phyloP scores from a whole-genome alignment of 225 moss, liverwort and hornwort genomes.

The Polytrichum formosum region DNA sequence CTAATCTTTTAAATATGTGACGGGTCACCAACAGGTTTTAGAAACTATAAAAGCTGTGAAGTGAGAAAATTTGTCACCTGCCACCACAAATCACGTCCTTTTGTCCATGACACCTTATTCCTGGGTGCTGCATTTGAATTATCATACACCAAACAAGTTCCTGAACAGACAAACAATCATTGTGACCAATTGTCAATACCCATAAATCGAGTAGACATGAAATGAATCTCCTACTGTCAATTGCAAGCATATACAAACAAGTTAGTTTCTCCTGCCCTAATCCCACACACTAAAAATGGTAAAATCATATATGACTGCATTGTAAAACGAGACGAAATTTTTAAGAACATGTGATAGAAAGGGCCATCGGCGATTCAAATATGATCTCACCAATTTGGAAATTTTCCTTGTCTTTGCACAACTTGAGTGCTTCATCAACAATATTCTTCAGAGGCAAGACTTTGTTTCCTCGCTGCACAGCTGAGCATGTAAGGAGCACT shows the following conservation, averaged over 20 bases:
- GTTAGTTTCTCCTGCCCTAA: too few species aligned
- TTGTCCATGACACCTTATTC: slow-evolving; percentile 41
- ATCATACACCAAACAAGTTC: slow-evolving; percentile 55
- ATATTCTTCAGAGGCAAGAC: slow-evolving; percentile 52
- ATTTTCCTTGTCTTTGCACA: slow-evolving; percentile 46
- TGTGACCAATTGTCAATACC: background rate
- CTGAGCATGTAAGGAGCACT: slow-evolving; percentile 64
- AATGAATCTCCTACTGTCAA: too few species aligned
- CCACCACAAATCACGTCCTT: slow-evolving; percentile 79
- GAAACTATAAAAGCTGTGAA: background rate
- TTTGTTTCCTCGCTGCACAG: slow-evolving; percentile 57
- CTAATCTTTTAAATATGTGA: too few species aligned
- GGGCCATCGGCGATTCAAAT: too few species aligned
- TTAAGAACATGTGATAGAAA: too few species aligned
- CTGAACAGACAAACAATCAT: slow-evolving; percentile 17
- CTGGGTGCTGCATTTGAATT: slow-evolving; percentile 42
- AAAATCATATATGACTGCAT: too few species aligned
- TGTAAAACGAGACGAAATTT: too few species aligned
- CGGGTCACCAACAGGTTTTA: background rate
- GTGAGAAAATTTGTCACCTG: slow-evolving; percentile 26
- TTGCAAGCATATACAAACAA: too few species aligned
- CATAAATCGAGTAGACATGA: background rate
- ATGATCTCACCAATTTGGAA: slow-evolving; percentile 21
- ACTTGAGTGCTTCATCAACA: slow-evolving; percentile 52
- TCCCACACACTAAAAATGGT: too few species aligned